phyloP scores from a whole-genome alignment of 108 stramenopile genomes.

The Conticribra weissflogii region DNA sequence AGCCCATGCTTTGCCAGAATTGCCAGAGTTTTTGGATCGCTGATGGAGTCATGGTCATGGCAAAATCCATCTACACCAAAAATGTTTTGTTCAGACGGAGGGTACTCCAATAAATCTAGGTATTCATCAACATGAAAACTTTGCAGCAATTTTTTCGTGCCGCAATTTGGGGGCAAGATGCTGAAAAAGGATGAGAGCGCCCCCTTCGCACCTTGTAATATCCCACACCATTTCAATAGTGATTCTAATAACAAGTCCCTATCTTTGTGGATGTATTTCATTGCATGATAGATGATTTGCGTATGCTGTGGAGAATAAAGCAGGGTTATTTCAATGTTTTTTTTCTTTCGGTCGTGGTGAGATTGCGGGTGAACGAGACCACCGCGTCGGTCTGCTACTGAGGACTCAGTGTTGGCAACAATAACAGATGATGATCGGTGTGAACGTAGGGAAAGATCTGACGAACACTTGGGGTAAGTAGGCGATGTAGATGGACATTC shows the following conservation, averaged over 20 bases:
- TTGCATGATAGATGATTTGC: slow-evolving; percentile 37
- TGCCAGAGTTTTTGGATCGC: neutral
- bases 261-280: slow-evolving; percentile 55
- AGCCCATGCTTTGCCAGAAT: neutral
- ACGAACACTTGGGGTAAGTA: neutral
- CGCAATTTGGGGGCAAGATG: slow-evolving; percentile 36
- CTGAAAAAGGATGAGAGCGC: slow-evolving; percentile 40
- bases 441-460: no score
- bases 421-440: no score
- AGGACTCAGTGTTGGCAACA: neutral
- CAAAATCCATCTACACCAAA: neutral
- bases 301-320: slow-evolving; percentile 46
- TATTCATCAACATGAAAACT: slow-evolving; percentile 36
- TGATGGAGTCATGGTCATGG: neutral
- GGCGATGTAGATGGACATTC: neutral
- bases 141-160: slow-evolving; percentile 35
- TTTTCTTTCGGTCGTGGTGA: slow-evolving; percentile 2
- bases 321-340: slow-evolving; percentile 27
- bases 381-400: neutral
- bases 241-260: slow-evolving; percentile 45
- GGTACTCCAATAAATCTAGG: slow-evolving; percentile 44
- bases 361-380: neutral
- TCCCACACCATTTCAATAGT: slow-evolving; percentile 49
- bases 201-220: slow-evolving; percentile 36
- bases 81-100: neutral